A percentile compares a stretch with the other conserved stretches of the same genome.
These are phyloP conservation scores for Musa itinerans DNA, from an alignment of 176 grass and related monocot genomes.

Conservation along the genomic window DNA sequence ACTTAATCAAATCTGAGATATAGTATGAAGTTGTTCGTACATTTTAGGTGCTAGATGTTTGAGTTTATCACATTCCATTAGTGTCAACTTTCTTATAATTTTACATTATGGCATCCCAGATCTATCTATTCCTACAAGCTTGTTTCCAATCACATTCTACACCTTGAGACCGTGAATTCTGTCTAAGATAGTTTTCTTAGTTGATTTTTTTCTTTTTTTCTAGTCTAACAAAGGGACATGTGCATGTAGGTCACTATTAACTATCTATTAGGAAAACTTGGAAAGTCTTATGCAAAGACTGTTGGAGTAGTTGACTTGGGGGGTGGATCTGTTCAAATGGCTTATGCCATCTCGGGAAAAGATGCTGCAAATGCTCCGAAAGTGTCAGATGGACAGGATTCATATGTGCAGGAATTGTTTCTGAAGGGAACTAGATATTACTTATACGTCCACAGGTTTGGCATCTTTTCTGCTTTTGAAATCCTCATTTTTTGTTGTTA, in stretches of 20 bases:
- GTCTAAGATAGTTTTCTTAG: background rate
- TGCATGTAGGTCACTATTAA: constrained; percentile 38
- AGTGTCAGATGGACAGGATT: constrained; percentile 14
- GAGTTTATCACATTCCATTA: background rate
- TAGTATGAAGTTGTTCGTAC: background rate
- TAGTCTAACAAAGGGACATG: background rate
- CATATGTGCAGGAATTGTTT: constrained; percentile 28
- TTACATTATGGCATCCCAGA: background rate
- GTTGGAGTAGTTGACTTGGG: constrained; percentile 41
- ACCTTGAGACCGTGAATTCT: background rate
- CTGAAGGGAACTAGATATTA: constrained; percentile 36
- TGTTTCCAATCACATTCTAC: too few relatives aligned
- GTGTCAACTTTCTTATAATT: background rate
- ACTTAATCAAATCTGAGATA: background rate
- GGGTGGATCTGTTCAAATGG: constrained; percentile 39
- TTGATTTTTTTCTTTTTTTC: background rate
- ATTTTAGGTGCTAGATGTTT: background rate
- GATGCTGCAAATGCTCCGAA: constrained; percentile 22
- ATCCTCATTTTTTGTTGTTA: background rate
- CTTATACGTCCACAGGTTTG: constrained; percentile 47
- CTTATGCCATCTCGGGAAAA: constrained; percentile 35
- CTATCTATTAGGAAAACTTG: constrained; percentile 36
- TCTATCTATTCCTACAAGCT: background rate
- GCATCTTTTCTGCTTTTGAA: background rate
- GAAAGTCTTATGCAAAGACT: constrained; percentile 29